Percentiles rank a stretch among this genome's conserved stretches.
These are phyloP conservation scores for Cyathus striatus DNA, from an alignment of 768 basidiomycete genomes.

Conservation along the genomic window DNA sequence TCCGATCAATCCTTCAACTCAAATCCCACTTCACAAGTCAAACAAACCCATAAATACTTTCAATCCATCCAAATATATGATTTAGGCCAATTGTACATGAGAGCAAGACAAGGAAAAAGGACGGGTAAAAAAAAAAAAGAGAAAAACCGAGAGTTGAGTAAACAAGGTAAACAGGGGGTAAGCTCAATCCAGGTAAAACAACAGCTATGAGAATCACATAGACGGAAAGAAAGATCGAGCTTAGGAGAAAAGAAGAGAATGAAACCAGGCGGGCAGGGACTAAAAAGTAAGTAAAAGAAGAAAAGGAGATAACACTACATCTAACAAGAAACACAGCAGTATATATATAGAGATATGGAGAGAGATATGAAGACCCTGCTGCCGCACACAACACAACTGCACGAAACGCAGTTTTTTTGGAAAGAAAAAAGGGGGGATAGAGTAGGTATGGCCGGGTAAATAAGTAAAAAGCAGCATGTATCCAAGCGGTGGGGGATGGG, in stretches of 20 bases:
- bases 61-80: constrained; percentile 18
- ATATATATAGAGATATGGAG: too few relatives aligned
- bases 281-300: too few relatives aligned
- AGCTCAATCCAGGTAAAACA: background rate
- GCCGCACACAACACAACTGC: background rate
- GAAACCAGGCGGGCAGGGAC: too few relatives aligned
- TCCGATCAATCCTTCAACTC: too few relatives aligned
- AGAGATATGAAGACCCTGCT: background rate
- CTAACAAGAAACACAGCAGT: too few relatives aligned
- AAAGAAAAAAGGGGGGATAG: too few relatives aligned
- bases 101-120: constrained; percentile 9
- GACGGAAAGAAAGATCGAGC: constrained; percentile 2
- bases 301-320: too few relatives aligned
- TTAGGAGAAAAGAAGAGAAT: background rate
- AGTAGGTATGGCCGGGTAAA: too few relatives aligned
- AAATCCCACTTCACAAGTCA: too few relatives aligned
- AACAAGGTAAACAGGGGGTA: constrained; percentile 4
- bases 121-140: constrained; percentile 2
- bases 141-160: constrained; percentile 1
- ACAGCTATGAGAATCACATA: background rate
- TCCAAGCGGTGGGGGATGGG: background rate
- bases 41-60: too few relatives aligned
- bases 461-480: background rate
- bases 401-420: background rate
- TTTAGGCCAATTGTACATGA: constrained; percentile 15